Base-by-base conservation (phyloP, 768 basidiomycete genomes). In the Heimioporus sp. region DNA sequence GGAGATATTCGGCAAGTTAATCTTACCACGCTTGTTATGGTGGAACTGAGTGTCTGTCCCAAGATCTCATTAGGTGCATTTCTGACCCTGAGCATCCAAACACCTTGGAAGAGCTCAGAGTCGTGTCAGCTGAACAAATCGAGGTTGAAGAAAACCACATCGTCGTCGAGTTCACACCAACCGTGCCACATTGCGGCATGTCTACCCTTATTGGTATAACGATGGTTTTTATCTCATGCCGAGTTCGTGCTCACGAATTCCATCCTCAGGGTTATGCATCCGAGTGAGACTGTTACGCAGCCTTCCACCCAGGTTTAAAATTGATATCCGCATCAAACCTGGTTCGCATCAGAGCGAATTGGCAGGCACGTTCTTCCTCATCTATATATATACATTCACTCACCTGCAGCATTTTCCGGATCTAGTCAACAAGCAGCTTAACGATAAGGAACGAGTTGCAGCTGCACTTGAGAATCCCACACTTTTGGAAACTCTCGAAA, bases 361-460 rank as follows among this genome's bases (percentile, higher is more conserved):
- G 50, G 86, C 93, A 46, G 84, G 93, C 92, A 53, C 34, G 85
- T 72, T 35, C 41, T 35, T 30, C 32, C 43, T 20, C 24, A 37
- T 24, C 34, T 15, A 10, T 21, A 15, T 32, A 9, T 2, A 24
- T 9, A 13, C 6, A 30, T 10, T 12, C n/a, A 10, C 10, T 19
- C n/a, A 24, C 51, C 32, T 8, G 4, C n/a, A 20, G 16, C 28
- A 43, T 21, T 13, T 3, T 10, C 46, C 36, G 8, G 12, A 8
- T 21, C 43, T 57, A 96, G 97, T 99, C 11, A 99, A 98, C 72
- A 98, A 98, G 68, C 97, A 99, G 64, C 77, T 99, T 32, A 99
- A 99, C 62, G 97, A 99, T 73, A 99, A 99, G 71, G 97, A 99
- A 71, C 80, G 97, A 37, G 97, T 98, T 2, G 94, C 94, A 21